Evolutionary conservation across 106 monocot species (phyloP).

Genomic region (Narthecium ossifragum): DNA sequence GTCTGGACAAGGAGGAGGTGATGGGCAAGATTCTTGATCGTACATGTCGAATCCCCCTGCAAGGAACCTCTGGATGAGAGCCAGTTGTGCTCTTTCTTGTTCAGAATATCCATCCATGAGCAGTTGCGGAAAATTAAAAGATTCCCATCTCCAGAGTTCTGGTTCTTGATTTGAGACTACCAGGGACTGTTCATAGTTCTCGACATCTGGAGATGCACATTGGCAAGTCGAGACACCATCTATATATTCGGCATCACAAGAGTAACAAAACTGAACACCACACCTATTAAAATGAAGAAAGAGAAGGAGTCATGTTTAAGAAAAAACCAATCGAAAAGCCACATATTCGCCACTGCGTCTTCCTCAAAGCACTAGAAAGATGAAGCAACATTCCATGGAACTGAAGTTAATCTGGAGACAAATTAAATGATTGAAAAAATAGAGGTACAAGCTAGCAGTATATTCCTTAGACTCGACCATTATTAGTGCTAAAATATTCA

Average conservation of each 20-base stretch:
- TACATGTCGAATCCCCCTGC: conserved; percentile 58
- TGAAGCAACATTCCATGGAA: too few relatives aligned
- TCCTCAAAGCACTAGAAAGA: too few relatives aligned
- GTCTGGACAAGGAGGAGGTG: conserved; percentile 71
- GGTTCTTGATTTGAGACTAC: conserved; percentile 25
- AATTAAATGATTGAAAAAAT: too few relatives aligned
- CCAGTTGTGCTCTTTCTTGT: conserved; percentile 83
- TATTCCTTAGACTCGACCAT: too few relatives aligned
- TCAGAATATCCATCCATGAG: conserved; percentile 63
- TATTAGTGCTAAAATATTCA: too few relatives aligned
- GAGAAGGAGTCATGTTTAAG: not conserved
- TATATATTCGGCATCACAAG: conserved; percentile 50
- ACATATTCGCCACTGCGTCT: too few relatives aligned
- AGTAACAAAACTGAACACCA: conserved; percentile 66
- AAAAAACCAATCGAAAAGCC: too few relatives aligned
- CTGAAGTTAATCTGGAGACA: too few relatives aligned
- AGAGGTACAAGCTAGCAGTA: too few relatives aligned
- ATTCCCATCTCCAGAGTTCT: conserved; percentile 74
- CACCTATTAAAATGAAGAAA: conserved; percentile 34
- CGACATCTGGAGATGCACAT: conserved; percentile 30
- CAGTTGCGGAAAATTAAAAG: conserved; percentile 39
- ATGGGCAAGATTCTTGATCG: conserved; percentile 41
- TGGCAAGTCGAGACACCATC: conserved; percentile 48
- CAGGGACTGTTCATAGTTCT: conserved; percentile 13
- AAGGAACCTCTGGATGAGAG: conserved; percentile 83